Conservation (phyloP, 441 rosid genomes). For the Arabidopsis hybrid region DNA sequence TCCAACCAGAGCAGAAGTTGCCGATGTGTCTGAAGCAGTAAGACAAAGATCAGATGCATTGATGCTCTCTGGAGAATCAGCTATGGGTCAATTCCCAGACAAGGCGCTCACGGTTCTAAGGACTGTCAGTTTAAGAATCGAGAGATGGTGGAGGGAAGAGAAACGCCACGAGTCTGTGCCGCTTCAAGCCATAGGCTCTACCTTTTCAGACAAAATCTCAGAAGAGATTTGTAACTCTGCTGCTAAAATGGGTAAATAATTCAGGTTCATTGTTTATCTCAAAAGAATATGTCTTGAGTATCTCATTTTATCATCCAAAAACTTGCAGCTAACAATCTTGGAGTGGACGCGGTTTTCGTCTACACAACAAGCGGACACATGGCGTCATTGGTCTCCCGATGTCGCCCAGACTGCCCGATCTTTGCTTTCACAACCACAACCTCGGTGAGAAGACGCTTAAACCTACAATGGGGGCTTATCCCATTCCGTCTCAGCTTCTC, state of each 20-base stretch:
- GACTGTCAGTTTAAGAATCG: constrained; percentile 90
- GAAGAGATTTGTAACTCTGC: constrained; percentile 98
- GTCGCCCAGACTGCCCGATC: constrained; percentile 99
- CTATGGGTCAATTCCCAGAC: constrained; percentile 98
- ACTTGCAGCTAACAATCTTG: constrained; percentile 88
- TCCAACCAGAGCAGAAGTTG: constrained; percentile 99
- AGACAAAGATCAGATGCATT: constrained; percentile 95
- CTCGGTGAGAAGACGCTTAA: constrained; percentile 83
- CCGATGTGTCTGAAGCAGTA: constrained; percentile 98
- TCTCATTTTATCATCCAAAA: constrained; percentile 13
- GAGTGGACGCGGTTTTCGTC: constrained; percentile 91
- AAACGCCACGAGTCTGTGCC: constrained; percentile 78
- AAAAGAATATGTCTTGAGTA: neutral
- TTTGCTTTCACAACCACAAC: constrained; percentile 86
- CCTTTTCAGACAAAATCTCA: constrained; percentile 75
- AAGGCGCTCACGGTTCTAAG: constrained; percentile 91
- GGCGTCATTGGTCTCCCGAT: constrained; percentile 92
- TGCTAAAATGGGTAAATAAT: constrained; percentile 89
- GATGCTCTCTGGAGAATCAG: constrained; percentile 99
- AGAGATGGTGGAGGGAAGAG: constrained; percentile 99
- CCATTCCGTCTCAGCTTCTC: constrained; percentile 94
- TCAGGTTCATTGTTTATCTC: neutral
- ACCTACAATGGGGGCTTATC: constrained; percentile 97
- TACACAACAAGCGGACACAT: constrained; percentile 92
- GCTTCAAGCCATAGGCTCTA: constrained; percentile 71